phyloP scores from a whole-genome alignment of 768 basidiomycete species.

The Amanita molliuscula region DNA sequence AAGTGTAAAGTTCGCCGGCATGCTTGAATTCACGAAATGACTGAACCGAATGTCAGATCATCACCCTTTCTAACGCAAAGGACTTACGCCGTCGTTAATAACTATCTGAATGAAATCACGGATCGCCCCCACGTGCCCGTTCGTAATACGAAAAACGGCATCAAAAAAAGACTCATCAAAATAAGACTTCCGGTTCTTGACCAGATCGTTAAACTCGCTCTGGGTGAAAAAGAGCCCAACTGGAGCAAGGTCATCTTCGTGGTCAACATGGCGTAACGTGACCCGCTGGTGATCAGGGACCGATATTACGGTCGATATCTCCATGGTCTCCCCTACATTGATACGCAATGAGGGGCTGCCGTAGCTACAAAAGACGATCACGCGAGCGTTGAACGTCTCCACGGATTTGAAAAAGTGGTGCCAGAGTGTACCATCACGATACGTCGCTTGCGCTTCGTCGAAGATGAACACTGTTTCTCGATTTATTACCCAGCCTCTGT shows the following conservation, averaged over 20 bases:
- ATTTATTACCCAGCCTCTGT: background rate
- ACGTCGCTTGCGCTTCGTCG: background rate
- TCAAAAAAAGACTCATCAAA: background rate
- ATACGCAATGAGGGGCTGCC: background rate
- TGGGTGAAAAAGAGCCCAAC: background rate
- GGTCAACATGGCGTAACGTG: background rate
- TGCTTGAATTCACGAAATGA: background rate
- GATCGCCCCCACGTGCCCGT: background rate
- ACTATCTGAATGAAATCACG: background rate
- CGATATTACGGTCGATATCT: background rate
- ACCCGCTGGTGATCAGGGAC: background rate
- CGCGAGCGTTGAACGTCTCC: background rate
- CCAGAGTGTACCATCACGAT: background rate
- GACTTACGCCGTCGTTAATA: background rate
- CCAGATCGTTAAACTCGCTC: conserved; percentile 1
- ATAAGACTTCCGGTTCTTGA: background rate
- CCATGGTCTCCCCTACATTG: background rate
- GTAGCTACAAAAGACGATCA: background rate
- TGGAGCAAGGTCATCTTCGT: background rate
- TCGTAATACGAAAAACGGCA: background rate
- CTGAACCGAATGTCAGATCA: background rate
- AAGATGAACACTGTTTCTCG: background rate
- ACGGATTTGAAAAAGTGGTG: background rate
- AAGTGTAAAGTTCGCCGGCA: background rate
- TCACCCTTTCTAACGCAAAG: background rate